Conservation (phyloP, 345 rosid species). For the Triadica sebifera region DNA sequence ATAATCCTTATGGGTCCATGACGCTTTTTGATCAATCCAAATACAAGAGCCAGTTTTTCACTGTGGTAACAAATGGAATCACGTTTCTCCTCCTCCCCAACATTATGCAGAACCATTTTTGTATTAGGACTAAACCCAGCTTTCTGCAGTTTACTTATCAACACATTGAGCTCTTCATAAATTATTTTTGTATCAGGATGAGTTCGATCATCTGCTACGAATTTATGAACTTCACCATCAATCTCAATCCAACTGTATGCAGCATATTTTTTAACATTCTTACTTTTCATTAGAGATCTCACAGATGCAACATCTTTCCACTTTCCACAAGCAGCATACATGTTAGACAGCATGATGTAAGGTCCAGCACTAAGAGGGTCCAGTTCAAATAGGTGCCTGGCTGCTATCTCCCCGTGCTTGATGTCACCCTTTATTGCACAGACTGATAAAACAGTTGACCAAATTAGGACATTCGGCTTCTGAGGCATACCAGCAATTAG, state of each 20-base stretch:
- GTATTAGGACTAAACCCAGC: constrained; percentile 47
- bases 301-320: constrained; percentile 58
- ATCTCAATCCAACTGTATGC: constrained; percentile 65
- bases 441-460: constrained; percentile 53
- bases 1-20: constrained; percentile 49
- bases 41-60: constrained; percentile 65
- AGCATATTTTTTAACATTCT: constrained; percentile 51
- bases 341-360: constrained; percentile 57
- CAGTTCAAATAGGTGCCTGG: constrained; percentile 43
- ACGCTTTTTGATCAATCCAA: constrained; percentile 44
- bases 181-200: constrained; percentile 49
- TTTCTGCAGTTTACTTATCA: constrained; percentile 41
- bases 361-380: constrained; percentile 58
- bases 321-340: constrained; percentile 54
- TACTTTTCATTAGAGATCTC: constrained; percentile 53
- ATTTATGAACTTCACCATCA: constrained; percentile 48
- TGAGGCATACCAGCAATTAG: constrained; percentile 42
- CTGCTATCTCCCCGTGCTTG: constrained; percentile 52
- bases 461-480: constrained; percentile 46
- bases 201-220: constrained; percentile 53
- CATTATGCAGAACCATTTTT: constrained; percentile 49
- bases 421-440: constrained; percentile 41
- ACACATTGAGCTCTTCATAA: constrained; percentile 38
- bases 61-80: constrained; percentile 55
- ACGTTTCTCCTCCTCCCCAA: constrained; percentile 49